Percentiles rank a stretch among this genome's conserved stretches.
Conservation (phyloP, 441 rosid species). For the Populus hybrid region DNA sequence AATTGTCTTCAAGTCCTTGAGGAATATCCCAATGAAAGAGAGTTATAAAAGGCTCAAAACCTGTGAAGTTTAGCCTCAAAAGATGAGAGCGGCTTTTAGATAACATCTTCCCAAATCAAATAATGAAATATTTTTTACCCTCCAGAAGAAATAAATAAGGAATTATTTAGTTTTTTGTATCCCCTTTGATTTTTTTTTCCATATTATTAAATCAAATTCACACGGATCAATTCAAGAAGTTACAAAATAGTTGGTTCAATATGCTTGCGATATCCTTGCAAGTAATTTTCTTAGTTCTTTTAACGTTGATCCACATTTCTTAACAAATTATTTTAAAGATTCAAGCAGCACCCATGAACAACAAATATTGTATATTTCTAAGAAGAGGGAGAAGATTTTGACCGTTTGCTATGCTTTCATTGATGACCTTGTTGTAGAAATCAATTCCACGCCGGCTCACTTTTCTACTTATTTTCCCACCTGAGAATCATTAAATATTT, state of each 20-base stretch:
- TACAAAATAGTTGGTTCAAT: neutral
- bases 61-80: neutral
- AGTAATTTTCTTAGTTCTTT: too few species aligned
- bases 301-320: too few species aligned
- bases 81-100: neutral
- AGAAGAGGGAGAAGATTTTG: neutral
- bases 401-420: conserved; percentile 41
- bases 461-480: neutral
- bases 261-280: too few species aligned
- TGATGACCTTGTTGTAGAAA: conserved; percentile 30
- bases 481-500: neutral
- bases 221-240: neutral
- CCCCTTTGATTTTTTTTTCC: neutral
- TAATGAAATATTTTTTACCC: neutral
- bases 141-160: neutral
- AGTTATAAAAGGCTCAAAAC: conserved; percentile 23
- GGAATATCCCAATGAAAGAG: conserved; percentile 31
- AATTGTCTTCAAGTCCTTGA: conserved; percentile 21
- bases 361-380: neutral
- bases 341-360: too few species aligned
- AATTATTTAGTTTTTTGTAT: too few species aligned
- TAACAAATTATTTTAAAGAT: too few species aligned
- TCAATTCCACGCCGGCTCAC: neutral
- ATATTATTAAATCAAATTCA: neutral
- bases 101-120: neutral